Base-by-base conservation (phyloP, 2,329 filamentous ascomycete species). In the Ophidiomyces ophidiicola region DNA sequence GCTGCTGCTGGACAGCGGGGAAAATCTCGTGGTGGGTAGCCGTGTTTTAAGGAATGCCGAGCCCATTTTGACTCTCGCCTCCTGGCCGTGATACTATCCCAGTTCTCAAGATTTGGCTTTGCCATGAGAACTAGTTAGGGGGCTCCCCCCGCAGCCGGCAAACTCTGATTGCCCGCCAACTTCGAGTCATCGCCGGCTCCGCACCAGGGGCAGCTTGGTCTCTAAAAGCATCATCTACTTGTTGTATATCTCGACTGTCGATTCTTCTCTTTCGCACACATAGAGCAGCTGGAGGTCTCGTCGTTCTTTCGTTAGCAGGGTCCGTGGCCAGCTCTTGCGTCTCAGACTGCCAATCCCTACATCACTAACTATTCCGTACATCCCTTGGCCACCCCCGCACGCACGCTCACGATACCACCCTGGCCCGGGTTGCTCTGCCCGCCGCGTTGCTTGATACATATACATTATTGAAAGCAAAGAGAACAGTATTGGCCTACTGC, bases 311-410 rank as follows among this genome's bases (percentile, higher is more conserved):
- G 14, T 28, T 10, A 28, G 25, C 3, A 10, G 25, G 7, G 25
- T n/a, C 11, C 25, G 30, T 12, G 4, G n/a, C 6, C 28, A 15
- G 28, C 28, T 31, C 17, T 32, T 32, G 17, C 30, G 30, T 7
- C 28, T 12, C 5, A 14, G 11, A 29, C n/a, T n/a, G 26, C n/a
- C n/a, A 14, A 14, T 29, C 11, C 26, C 15, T 29, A 14, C 26
- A 29, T 5, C 14, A 28, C 4, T 28, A 11, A 10, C 25, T 11
- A 12, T 12, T 4, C 25, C 11, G 25, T 28, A 10, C 10, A 18
- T 5, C 30, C 36, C 38, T 40, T 33, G 38, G 38, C 38, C 32
- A 33, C 32, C 38, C 38, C 38, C 38, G 38, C 38, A 40, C 38
- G 38, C 38, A 40, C 30, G 30, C 36, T 19, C 20, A 18, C 19